Evolutionary conservation across 2,329 filamentous ascomycete species (phyloP).

Genomic region (Aspergillus hortae): DNA sequence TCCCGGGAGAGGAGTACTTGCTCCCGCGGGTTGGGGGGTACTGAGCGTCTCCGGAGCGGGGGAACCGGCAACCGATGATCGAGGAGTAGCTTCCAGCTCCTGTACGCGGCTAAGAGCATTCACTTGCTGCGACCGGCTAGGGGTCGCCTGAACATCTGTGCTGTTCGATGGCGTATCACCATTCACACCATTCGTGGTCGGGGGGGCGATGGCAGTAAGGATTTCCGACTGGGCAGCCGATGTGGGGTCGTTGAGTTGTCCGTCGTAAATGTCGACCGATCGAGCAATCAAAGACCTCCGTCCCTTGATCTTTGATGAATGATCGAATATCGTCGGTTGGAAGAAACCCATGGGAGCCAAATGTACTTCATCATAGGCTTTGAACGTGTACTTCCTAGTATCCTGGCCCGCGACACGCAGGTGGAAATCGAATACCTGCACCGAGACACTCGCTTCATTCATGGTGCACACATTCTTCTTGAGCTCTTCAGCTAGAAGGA

Average conservation of each 20-base stretch:
- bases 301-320: conserved; percentile 71
- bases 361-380: conserved; percentile 94
- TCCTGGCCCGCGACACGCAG: conserved; percentile 82
- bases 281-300: conserved; percentile 78
- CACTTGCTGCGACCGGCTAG: conserved; percentile 57
- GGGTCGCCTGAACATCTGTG: conserved; percentile 39
- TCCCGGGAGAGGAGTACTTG: conserved; percentile 38
- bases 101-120: conserved; percentile 67
- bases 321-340: conserved; percentile 82
- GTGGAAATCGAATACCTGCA: conserved; percentile 86
- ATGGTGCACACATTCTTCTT: conserved; percentile 92
- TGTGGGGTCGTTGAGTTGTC: conserved; percentile 83
- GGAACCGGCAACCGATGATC: conserved; percentile 80
- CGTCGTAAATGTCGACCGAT: conserved; percentile 91
- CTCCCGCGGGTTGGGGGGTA: conserved; percentile 58
- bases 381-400: conserved; percentile 91
- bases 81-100: conserved; percentile 71
- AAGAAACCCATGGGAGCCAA: conserved; percentile 95
- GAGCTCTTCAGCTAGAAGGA: conserved; percentile 87
- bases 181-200: conserved; percentile 24
- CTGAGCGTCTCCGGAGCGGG: conserved; percentile 74
- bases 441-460: conserved; percentile 83
- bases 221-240: conserved; percentile 77
- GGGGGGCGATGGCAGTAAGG: conserved; percentile 50
- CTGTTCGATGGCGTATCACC: conserved; percentile 35